Evolutionary conservation across 1,284 basidiomycete species (phyloP).

Genomic region (Cryptococcus floricola): DNA sequence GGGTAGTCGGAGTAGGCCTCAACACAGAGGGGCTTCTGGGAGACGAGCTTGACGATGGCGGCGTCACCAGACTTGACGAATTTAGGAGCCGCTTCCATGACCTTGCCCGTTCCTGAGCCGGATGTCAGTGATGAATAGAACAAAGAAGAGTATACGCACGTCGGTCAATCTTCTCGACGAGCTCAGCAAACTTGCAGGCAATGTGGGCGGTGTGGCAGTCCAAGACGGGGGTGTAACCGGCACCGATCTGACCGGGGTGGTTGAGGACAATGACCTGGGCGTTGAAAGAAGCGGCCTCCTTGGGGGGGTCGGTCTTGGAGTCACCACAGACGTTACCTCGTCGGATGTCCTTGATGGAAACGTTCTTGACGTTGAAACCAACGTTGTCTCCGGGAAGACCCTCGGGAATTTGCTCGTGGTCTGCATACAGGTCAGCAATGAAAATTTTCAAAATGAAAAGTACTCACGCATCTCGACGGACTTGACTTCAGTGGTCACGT

Average conservation of each 20-base stretch:
- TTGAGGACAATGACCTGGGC: constrained; percentile 99
- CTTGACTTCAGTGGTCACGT: constrained; percentile 99
- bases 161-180: constrained; percentile 99
- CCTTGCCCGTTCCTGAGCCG: too few species aligned
- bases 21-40: constrained; percentile 60
- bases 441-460: constrained; percentile 66
- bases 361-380: constrained; percentile 73
- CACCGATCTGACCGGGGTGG: constrained; percentile 99
- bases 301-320: constrained; percentile 99
- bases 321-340: constrained; percentile 99
- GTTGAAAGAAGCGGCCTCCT: constrained; percentile 99
- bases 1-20: constrained; percentile 98
- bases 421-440: constrained; percentile 65
- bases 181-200: constrained; percentile 98
- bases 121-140: too few species aligned
- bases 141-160: too few species aligned
- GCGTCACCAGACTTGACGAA: constrained; percentile 83
- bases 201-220: constrained; percentile 99
- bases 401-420: constrained; percentile 97
- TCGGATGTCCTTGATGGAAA: constrained; percentile 98
- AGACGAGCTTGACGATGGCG: constrained; percentile 93
- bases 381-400: constrained; percentile 97
- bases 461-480: constrained; percentile 98
- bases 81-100: constrained; percentile 79
- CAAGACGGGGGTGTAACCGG: constrained; percentile 77